Conservation (phyloP, 108 stramenopile genomes). For the Pseudonitzschia delicatissima region DNA sequence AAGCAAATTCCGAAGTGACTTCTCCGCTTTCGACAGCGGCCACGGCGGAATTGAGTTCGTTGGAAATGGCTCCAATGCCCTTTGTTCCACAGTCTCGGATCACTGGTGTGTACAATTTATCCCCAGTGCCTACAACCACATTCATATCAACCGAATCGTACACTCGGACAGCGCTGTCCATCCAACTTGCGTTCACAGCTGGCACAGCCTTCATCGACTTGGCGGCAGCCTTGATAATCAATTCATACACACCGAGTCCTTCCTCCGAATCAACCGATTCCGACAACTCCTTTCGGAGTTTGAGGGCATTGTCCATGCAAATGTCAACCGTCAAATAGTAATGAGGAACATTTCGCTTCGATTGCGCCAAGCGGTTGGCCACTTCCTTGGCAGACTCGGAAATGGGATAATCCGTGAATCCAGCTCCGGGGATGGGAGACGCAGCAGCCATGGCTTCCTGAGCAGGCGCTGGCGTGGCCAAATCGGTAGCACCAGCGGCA, state of each 20-base stretch:
- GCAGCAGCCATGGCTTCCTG: constrained; percentile 41
- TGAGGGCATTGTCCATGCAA: constrained; percentile 82
- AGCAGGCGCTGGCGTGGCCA: constrained; percentile 41
- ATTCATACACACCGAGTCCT: constrained; percentile 94
- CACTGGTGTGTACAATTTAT: constrained; percentile 88
- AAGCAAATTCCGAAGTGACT: constrained; percentile 30
- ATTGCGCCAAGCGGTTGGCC: constrained; percentile 92
- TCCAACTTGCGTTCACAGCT: constrained; percentile 82
- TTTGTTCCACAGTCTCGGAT: constrained; percentile 48
- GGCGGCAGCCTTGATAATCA: constrained; percentile 95
- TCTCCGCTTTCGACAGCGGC: constrained; percentile 59
- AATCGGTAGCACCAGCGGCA: constrained; percentile 12
- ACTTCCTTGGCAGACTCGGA: constrained; percentile 91
- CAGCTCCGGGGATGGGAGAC: constrained; percentile 33
- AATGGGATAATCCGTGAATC: constrained; percentile 48
- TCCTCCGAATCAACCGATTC: constrained; percentile 47
- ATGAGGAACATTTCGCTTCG: constrained; percentile 95
- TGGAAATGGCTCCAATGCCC: constrained; percentile 84
- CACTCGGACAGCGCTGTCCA: constrained; percentile 48
- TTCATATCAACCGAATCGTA: constrained; percentile 89
- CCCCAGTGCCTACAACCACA: constrained; percentile 98
- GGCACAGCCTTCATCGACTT: constrained; percentile 96
- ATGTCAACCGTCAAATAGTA: constrained; percentile 92
- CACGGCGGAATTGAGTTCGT: constrained; percentile 83
- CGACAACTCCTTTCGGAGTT: constrained; percentile 76